A percentile compares a stretch with the other conserved stretches of the same genome.
phyloP scores from a whole-genome alignment of 805 yeast species.

The Wickerhamomyces chaumierensis region DNA sequence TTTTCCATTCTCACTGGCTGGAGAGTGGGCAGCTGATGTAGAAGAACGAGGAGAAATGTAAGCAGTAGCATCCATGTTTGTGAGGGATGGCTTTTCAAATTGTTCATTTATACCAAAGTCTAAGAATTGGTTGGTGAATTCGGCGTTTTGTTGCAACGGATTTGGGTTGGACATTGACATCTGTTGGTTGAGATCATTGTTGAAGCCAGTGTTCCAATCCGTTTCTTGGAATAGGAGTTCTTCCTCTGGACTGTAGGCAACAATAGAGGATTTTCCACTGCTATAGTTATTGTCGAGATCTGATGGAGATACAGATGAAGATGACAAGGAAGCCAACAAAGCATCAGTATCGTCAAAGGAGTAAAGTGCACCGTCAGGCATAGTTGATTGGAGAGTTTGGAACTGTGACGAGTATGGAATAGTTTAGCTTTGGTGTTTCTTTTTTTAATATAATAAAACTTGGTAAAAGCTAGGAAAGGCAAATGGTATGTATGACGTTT shows the following conservation, averaged over 20 bases:
- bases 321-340: constrained; percentile 16
- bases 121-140: constrained; percentile 2
- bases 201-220: constrained; percentile 4
- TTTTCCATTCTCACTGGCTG: constrained; percentile 1
- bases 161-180: background rate
- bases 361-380: constrained; percentile 3
- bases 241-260: constrained; percentile 13
- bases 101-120: background rate
- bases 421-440: no score
- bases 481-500: no score
- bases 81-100: background rate
- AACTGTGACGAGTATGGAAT: no score
- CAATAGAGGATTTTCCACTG: constrained; percentile 13
- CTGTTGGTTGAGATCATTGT: background rate
- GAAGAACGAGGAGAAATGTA: constrained; percentile 5
- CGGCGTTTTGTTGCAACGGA: background rate
- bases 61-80: background rate
- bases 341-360: constrained; percentile 20
- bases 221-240: constrained; percentile 9
- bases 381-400: background rate
- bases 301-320: constrained; percentile 16
- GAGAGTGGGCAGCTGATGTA: constrained; percentile 1
- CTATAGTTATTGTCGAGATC: constrained; percentile 10
- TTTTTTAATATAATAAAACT: no score
- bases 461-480: no score